Percentiles rank a stretch among this genome's conserved stretches.
These are phyloP conservation scores for Hawksworthiomyces lignivorus DNA, from an alignment of 2,329 filamentous ascomycete species.

Conservation along the genomic window DNA sequence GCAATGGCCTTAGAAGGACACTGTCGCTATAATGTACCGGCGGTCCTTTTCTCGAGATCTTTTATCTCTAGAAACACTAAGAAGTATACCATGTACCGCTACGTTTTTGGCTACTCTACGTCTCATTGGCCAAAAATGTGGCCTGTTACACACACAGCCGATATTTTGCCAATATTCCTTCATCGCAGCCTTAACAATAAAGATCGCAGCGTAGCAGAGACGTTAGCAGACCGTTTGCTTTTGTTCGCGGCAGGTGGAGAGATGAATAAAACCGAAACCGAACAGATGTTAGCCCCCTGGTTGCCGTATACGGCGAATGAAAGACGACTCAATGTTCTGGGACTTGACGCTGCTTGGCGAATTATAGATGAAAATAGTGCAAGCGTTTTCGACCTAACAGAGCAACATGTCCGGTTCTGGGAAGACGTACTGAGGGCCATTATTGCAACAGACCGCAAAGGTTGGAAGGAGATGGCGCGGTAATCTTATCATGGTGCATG, in stretches of 20 bases:
- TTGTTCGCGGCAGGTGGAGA: background rate
- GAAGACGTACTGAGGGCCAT: conserved; percentile 1
- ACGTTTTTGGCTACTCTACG: conserved; percentile 1
- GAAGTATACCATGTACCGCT: background rate
- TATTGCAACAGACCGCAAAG: background rate
- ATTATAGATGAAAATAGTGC: background rate
- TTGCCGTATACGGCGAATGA: background rate
- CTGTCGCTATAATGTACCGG: conserved; percentile 3
- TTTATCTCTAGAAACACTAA: background rate
- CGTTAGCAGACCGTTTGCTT: background rate
- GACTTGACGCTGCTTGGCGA: background rate
- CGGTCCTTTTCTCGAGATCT: background rate
- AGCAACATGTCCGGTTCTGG: background rate
- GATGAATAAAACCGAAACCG: too few relatives aligned
- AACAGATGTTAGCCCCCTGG: background rate
- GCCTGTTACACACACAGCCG: conserved; percentile 5
- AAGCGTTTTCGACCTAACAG: background rate
- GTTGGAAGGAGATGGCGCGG: conserved; percentile 2
- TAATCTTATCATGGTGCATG: background rate
- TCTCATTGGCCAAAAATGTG: conserved; percentile 1
- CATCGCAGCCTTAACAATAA: background rate
- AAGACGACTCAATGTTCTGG: background rate
- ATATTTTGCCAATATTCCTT: conserved; percentile 3
- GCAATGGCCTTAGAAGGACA: conserved; percentile 6
- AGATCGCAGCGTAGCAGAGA: background rate